Base-by-base conservation (phyloP, 2,329 filamentous ascomycete species). In the Teratosphaeria viscida region DNA sequence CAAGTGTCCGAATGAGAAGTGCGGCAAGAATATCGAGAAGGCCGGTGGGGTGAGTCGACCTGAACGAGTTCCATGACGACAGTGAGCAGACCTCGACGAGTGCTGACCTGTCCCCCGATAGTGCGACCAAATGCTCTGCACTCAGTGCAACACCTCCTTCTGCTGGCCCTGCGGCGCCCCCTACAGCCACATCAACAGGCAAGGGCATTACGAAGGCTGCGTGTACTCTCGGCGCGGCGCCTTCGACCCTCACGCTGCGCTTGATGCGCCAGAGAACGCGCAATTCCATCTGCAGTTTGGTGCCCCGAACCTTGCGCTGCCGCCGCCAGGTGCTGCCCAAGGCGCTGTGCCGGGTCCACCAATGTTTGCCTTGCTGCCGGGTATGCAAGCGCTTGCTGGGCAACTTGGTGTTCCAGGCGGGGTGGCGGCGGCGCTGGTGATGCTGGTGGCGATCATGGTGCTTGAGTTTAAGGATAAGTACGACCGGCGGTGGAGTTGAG, bases 1-100 rank as follows among this genome's bases (percentile, higher is more conserved):
- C 59, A 60, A 63, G 27, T 73, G 71, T 58, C 71, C 71, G 5
- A 49, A 49, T n/a, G 43, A 49, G 43, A 56, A 60, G 11, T 73
- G 71, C 60, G 55, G 56, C 7, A 62, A 61, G 56, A 64, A 56
- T 35, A 70, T 73, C 29, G 59, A 72, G 62, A 72, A 72, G 63
- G 61, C 70, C 37, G 70, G 68, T 14, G 71, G 71, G 5, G 43
- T 49, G n/a, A 49, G 43, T 49, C 29, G 23, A 23, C 23, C 23
- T 23, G 23, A 23, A 23, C 23, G 23, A 23, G 23, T 23, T 23
- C 23, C 23, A 23, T 23, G 23, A 23, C 23, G 23, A 23, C 23
- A 23, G 23, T 23, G 23, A 23, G 23, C 2, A 23, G 23, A 23
- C 23, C 8, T n/a, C 3, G 43, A 49, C 19, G n/a, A 23, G 19